A percentile compares a stretch with the other conserved stretches of the same genome.
phyloP scores from a whole-genome alignment of 352 stramenopile genomes.

The Thalassiosira mediterranea region DNA sequence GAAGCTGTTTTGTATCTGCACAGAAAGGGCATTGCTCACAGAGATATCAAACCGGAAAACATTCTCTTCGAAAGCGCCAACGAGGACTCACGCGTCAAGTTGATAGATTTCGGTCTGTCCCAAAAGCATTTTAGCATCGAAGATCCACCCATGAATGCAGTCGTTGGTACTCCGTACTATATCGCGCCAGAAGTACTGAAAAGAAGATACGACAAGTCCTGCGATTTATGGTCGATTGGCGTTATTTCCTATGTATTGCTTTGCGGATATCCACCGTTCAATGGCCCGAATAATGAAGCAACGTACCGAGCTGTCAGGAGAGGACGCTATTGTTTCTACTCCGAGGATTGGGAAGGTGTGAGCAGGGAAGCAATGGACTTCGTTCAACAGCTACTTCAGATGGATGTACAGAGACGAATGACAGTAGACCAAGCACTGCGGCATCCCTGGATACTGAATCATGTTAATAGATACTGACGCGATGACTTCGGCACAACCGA shows the following conservation, averaged over 20 bases:
- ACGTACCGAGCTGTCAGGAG: slow-evolving; percentile 71
- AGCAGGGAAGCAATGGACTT: slow-evolving; percentile 78
- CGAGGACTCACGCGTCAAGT: slow-evolving; percentile 18
- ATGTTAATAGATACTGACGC: too few species aligned
- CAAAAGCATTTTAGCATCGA: background rate
- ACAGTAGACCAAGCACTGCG: slow-evolving; percentile 71
- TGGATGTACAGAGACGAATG: slow-evolving; percentile 75
- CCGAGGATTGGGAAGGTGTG: slow-evolving; percentile 71
- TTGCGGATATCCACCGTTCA: slow-evolving; percentile 64
- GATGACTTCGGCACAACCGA: too few species aligned
- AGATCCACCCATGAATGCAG: slow-evolving; percentile 11
- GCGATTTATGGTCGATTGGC: slow-evolving; percentile 93
- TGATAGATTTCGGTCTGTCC: slow-evolving; percentile 49
- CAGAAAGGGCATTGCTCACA: slow-evolving; percentile 51
- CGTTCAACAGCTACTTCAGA: slow-evolving; percentile 71
- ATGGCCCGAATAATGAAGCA: slow-evolving; percentile 65
- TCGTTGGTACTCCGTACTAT: slow-evolving; percentile 83
- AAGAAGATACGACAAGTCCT: slow-evolving; percentile 91
- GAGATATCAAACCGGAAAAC: slow-evolving; percentile 53
- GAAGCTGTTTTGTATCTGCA: slow-evolving; percentile 91
- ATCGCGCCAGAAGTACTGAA: slow-evolving; percentile 85
- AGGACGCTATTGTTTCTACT: slow-evolving; percentile 71
- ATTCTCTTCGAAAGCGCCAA: slow-evolving; percentile 28
- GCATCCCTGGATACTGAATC: slow-evolving; percentile 81
- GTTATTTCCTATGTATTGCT: slow-evolving; percentile 66